Percentiles rank a stretch among this genome's conserved stretches.
Evolutionary conservation across 495 filamentous ascomycete species (phyloP).

Genomic region (Annulohypoxylon moriforme): DNA sequence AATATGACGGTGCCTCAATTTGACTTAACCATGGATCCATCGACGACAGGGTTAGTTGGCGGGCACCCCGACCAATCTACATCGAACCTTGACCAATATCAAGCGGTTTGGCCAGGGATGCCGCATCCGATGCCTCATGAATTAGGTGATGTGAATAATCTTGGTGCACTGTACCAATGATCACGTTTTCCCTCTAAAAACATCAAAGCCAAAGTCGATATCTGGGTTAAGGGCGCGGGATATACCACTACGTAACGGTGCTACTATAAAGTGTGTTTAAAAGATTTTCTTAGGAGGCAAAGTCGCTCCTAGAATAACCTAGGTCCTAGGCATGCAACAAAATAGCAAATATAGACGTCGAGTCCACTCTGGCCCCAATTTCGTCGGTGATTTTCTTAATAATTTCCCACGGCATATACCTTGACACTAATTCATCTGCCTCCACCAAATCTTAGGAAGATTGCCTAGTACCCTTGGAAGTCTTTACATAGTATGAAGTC

Average conservation of each 20-base stretch:
- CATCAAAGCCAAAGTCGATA: not conserved
- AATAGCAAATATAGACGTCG: not conserved
- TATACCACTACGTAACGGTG: slow-evolving; percentile 17
- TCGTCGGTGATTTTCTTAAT: not conserved
- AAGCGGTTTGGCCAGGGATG: slow-evolving; percentile 33
- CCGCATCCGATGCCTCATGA: slow-evolving; percentile 26
- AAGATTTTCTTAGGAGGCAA: not conserved
- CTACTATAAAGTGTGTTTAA: not conserved
- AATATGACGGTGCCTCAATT: slow-evolving; percentile 31
- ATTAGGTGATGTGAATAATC: slow-evolving; percentile 20
- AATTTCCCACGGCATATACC: not conserved
- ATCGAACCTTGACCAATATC: slow-evolving; percentile 27
- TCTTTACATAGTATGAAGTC: not conserved
- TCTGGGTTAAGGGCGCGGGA: not conserved
- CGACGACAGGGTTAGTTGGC: slow-evolving; percentile 9
- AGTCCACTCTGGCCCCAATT: not conserved
- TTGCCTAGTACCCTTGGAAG: not conserved
- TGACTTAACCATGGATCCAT: slow-evolving; percentile 18
- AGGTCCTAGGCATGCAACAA: not conserved
- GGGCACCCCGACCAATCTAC: slow-evolving; percentile 19
- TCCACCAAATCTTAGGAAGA: not conserved
- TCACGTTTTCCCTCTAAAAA: not conserved
- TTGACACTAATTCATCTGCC: not conserved
- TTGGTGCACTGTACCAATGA: slow-evolving; percentile 33
- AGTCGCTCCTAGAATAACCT: not conserved